Evolutionary conservation across 192 early-diverging fungal species (phyloP).

Genomic region (Rhizophagus clarus): DNA sequence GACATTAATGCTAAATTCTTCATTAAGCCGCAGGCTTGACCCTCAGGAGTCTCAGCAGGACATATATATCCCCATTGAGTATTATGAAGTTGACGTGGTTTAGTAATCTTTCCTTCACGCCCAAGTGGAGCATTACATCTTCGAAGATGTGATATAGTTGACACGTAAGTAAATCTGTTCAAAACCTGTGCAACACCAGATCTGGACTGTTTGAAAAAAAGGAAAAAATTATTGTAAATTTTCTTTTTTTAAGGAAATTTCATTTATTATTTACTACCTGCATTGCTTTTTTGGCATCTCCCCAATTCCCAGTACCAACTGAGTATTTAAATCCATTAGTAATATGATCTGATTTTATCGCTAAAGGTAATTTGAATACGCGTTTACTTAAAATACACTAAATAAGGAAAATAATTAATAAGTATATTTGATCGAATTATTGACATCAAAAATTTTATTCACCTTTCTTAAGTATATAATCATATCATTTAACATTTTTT

Average conservation of each 20-base stretch:
- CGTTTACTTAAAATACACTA: conserved; percentile 79
- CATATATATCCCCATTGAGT: conserved; percentile 99
- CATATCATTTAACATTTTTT: conserved; percentile 89
- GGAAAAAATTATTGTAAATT: background rate
- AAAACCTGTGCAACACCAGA: conserved; percentile 98
- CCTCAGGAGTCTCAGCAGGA: conserved; percentile 99
- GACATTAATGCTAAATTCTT: conserved; percentile 99
- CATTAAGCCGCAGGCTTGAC: conserved; percentile 97
- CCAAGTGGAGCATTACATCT: conserved; percentile 98
- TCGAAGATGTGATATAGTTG: conserved; percentile 96
- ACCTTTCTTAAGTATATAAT: conserved; percentile 84
- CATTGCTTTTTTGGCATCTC: conserved; percentile 94
- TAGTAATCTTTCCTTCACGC: conserved; percentile 96
- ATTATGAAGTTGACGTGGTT: conserved; percentile 98
- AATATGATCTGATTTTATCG: conserved; percentile 83
- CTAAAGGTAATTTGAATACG: conserved; percentile 84
- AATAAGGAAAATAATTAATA: conserved; percentile 1
- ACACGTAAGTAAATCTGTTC: conserved; percentile 97
- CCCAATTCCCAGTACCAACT: conserved; percentile 99
- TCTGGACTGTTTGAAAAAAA: conserved; percentile 41
- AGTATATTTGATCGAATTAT: background rate
- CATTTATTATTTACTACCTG: conserved; percentile 42
- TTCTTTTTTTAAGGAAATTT: background rate
- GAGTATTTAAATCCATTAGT: conserved; percentile 93
- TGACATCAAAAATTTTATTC: background rate